phyloP scores from a whole-genome alignment of 2,329 filamentous ascomycete species.

The Echinosphaeria canescens region DNA sequence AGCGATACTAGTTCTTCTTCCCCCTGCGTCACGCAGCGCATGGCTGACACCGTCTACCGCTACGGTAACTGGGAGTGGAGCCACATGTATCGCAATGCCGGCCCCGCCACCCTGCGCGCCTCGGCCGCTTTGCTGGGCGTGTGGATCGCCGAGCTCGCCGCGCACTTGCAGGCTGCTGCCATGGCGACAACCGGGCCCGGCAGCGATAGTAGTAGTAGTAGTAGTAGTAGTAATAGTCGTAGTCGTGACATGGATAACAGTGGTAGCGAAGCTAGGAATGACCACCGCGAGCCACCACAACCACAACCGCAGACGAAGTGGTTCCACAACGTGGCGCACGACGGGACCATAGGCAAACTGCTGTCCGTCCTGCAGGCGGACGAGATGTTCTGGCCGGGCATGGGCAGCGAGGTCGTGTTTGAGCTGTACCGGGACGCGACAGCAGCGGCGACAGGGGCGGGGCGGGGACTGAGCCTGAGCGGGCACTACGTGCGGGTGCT shows the following conservation, averaged over 20 bases:
- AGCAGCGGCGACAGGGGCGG: neutral
- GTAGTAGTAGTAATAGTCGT: too few relatives aligned
- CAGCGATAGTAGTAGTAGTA: too few relatives aligned
- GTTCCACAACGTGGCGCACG: constrained; percentile 62
- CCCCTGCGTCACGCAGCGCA: constrained; percentile 37
- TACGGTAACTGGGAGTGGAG: constrained; percentile 67
- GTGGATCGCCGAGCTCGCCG: constrained; percentile 50
- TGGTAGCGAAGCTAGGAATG: too few relatives aligned
- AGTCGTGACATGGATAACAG: constrained; percentile 20
- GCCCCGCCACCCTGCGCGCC: constrained; percentile 36
- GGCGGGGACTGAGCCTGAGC: constrained; percentile 2
- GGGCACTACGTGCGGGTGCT: constrained; percentile 41
- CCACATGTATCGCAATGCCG: constrained; percentile 51
- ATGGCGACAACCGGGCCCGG: too few relatives aligned
- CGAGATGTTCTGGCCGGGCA: constrained; percentile 66
- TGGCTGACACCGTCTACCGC: constrained; percentile 51
- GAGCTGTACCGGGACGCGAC: constrained; percentile 33
- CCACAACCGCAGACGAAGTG: too few relatives aligned
- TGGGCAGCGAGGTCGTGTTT: constrained; percentile 62
- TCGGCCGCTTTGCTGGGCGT: constrained; percentile 44
- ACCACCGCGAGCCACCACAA: too few relatives aligned
- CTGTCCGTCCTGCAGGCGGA: constrained; percentile 52
- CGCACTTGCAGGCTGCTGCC: constrained; percentile 39
- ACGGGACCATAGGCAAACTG: constrained; percentile 47
- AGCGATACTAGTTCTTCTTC: too few relatives aligned